Evolutionary conservation across 2,329 filamentous ascomycete genomes (phyloP), one percentile per base, ranked within the genome.

Genomic region (Fusarium anguioides): DNA sequence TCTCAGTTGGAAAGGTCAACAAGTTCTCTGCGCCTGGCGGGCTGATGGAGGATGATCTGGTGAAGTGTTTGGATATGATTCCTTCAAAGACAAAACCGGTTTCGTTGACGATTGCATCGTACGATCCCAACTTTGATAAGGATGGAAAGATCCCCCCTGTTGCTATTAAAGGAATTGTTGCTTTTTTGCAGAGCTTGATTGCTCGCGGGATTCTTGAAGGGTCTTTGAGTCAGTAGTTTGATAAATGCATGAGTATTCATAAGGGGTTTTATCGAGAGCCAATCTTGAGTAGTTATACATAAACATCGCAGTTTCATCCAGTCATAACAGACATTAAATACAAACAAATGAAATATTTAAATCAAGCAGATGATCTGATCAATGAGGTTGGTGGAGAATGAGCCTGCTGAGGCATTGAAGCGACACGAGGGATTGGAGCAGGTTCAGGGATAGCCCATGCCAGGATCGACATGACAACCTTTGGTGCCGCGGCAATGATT

Each of bases 11-110:
- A 0, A 71, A 69, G n/a, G 77, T 74, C 6, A 79, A 80, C 55
- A 75, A 75, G 33, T 79, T 75, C 51, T 74, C 77, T 23, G 76
- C 74, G 1, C 70, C 74, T 2, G 77, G 77, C 23, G 77, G 77
- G 0, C 31, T 81, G 29, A 42, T 72, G n/a, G 73, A 72, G 21
- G 53, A 64, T 5, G 74, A 75, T 50, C 36, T 75, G 1, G 24
- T 45, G 12, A 54, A 45, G 10, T 75, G 74, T 17, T 18, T 74
- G 18, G 39, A 26, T 8, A 52, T 52, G 42, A 51, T 73, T n/a
- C 44, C 68, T 3, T 27, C 9, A 3, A 53, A 63, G 24, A 63
- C 68, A 12, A 56, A 44, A 8, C 72, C 72, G 7, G 35, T 48
- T 8, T 58, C 55, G 7, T 29, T 59, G 35, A 57, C 51, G 7